These are phyloP conservation scores for Plenodomus lindquistii DNA, from an alignment of 2,329 filamentous ascomycete genomes.

Conservation along the genomic window DNA sequence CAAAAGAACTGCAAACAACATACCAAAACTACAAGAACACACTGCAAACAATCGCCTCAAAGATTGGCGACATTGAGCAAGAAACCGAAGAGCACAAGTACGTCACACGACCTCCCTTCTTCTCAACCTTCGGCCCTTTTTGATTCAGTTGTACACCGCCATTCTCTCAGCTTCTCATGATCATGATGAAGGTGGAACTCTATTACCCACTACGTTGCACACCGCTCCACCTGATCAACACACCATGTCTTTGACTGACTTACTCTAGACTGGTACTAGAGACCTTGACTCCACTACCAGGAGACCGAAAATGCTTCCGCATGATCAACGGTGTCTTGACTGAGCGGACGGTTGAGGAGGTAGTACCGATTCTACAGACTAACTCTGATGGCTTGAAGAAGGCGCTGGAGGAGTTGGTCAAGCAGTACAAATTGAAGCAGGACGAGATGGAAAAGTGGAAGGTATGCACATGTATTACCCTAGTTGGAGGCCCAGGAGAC, in stretches of 20 bases:
- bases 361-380: slow-evolving; percentile 86
- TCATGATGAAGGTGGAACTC: not conserved
- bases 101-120: slow-evolving; percentile 38
- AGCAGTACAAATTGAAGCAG: slow-evolving; percentile 95
- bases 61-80: slow-evolving; percentile 97
- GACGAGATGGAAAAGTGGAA: slow-evolving; percentile 98
- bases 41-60: slow-evolving; percentile 90
- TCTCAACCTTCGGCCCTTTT: not conserved
- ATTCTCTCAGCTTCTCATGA: not conserved
- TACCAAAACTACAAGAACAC: slow-evolving; percentile 77
- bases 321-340: slow-evolving; percentile 97
- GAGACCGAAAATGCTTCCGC: slow-evolving; percentile 94
- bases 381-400: slow-evolving; percentile 94
- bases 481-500: not conserved
- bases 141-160: slow-evolving; percentile 3
- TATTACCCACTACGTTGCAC: not conserved
- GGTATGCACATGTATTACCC: slow-evolving; percentile 59
- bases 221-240: not conserved
- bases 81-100: slow-evolving; percentile 98
- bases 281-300: slow-evolving; percentile 79
- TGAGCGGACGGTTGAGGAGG: slow-evolving; percentile 90
- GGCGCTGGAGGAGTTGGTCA: slow-evolving; percentile 90
- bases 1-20: slow-evolving; percentile 74
- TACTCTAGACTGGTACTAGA: slow-evolving; percentile 81
- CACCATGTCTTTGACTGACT: slow-evolving; percentile 16